These are phyloP conservation scores for Exophiala alcalophila DNA, from an alignment of 2,329 filamentous ascomycete genomes.

Conservation along the genomic window DNA sequence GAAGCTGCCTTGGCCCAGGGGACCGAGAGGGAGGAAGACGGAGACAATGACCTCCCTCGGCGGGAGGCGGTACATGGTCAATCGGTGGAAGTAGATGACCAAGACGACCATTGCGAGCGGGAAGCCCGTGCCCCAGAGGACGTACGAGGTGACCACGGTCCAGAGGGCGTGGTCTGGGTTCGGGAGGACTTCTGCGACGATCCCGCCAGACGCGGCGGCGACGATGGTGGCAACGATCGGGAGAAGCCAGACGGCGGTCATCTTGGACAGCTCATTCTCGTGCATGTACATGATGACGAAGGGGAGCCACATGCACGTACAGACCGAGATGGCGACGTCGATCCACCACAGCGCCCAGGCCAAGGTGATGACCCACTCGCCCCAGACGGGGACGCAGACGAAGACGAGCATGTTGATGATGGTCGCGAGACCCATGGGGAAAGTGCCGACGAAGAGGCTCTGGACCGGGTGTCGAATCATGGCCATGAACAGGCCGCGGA, in stretches of 20 bases:
- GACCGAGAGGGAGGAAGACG: conserved; percentile 65
- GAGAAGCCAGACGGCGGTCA: conserved; percentile 64
- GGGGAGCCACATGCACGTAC: conserved; percentile 45
- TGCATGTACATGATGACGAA: conserved; percentile 43
- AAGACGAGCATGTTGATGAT: conserved; percentile 62
- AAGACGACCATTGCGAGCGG: conserved; percentile 61
- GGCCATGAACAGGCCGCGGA: conserved; percentile 60
- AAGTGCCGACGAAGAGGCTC: conserved; percentile 62
- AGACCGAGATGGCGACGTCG: conserved; percentile 45
- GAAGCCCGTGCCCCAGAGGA: conserved; percentile 65
- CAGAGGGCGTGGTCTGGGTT: conserved; percentile 55
- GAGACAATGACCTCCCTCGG: conserved; percentile 66
- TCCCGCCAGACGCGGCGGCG: conserved; percentile 61
- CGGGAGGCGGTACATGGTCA: conserved; percentile 64
- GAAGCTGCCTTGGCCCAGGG: conserved; percentile 64
- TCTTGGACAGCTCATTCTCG: conserved; percentile 49
- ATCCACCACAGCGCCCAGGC: conserved; percentile 53
- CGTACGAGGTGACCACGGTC: conserved; percentile 63
- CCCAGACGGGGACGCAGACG: conserved; percentile 56
- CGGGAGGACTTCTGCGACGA: conserved; percentile 59
- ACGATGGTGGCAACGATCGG: conserved; percentile 67
- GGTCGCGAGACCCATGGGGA: conserved; percentile 64
- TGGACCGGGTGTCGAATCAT: conserved; percentile 65
- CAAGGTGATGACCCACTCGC: conserved; percentile 48
- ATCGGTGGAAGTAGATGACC: conserved; percentile 66